Evolutionary conservation across 768 basidiomycete genomes (phyloP), one percentile per base, ranked within the genome.

Genomic region (Termitomyces sp.): DNA sequence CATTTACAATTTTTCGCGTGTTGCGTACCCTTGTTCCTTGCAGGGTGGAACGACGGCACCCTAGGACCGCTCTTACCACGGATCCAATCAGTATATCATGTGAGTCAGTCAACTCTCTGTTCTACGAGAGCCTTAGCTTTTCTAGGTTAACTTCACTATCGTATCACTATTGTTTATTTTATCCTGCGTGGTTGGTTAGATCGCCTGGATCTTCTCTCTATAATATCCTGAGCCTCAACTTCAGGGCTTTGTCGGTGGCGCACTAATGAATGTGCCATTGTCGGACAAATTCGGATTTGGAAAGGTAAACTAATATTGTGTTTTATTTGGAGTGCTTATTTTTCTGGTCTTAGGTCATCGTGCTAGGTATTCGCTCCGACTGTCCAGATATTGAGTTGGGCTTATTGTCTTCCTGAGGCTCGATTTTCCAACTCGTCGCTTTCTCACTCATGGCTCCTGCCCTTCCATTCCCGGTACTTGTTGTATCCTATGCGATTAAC

Each of bases 21-120:
- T 34, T 88, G 85, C 60, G 82, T 75, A 72, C 71, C 75, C 12
- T 49, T 87, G 48, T 85, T 86, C 57, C 68, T 89, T 29, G 58
- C 53, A n/a, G 58, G 58, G 6, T 59, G 58, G 58, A 55, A 55
- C 19, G 53, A 59, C 12, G 58, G 58, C 44, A 59, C 44, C 5
- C 34, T 59, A 17, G 58, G 58, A 23, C 58, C 58, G 3, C 58
- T 59, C 27, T 37, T 59, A 8, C 54, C 58, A 37, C 54, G 54
- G 23, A 59, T 59, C 7, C 58, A 59, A 32, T 19, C 42, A 9
- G 47, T 51, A 16, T 59, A 55, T 38, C 23, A 59, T 37, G 58
- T 55, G 5, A 35, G 25, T 34, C 3, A 35, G 25, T 34, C 3
- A 4, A 14, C 23, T 12, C 19, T 50, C 37, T 17, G 11, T 16